These are phyloP conservation scores for Ophioceras dolichostomum DNA, from an alignment of 2,329 filamentous ascomycete genomes.

Conservation along the genomic window DNA sequence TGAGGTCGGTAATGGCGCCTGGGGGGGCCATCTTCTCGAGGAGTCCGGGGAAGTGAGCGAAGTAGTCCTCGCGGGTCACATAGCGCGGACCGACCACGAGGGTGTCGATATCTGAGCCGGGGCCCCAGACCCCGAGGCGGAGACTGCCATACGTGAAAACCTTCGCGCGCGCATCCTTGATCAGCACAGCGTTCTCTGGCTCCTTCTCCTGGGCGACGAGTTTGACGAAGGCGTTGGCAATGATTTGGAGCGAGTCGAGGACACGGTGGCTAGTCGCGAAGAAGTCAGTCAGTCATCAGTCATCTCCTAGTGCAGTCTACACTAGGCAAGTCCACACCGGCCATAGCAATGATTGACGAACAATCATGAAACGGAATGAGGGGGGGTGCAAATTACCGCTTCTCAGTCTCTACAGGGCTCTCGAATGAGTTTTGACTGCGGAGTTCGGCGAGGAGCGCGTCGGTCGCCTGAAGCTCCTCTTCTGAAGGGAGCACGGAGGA, in stretches of 20 bases:
- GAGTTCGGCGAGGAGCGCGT: conserved; percentile 71
- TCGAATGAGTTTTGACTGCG: conserved; percentile 90
- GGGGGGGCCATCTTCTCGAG: conserved; percentile 64
- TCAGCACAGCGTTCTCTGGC: conserved; percentile 58
- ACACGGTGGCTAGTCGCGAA: conserved; percentile 47
- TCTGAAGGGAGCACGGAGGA: conserved; percentile 66
- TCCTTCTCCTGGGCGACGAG: conserved; percentile 64
- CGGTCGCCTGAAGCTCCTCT: conserved; percentile 63
- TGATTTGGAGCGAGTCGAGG: conserved; percentile 62
- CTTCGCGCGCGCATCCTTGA: conserved; percentile 79
- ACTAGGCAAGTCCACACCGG: too few relatives aligned
- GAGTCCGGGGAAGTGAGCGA: conserved; percentile 72
- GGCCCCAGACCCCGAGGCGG: conserved; percentile 84
- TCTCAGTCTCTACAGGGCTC: conserved; percentile 66
- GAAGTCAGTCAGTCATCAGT: conserved; percentile 3
- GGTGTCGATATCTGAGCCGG: conserved; percentile 96
- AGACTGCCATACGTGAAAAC: conserved; percentile 96
- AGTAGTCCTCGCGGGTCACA: conserved; percentile 82
- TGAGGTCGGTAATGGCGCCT: conserved; percentile 74
- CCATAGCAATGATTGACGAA: background rate
- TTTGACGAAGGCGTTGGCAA: conserved; percentile 79
- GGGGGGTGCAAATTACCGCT: conserved; percentile 45
- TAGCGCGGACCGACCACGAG: conserved; percentile 86
- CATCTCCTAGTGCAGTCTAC: too few relatives aligned
- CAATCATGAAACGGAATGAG: background rate